Evolutionary conservation across 257 asterid genomes (phyloP).

Genomic region (Mitragyna speciosa): DNA sequence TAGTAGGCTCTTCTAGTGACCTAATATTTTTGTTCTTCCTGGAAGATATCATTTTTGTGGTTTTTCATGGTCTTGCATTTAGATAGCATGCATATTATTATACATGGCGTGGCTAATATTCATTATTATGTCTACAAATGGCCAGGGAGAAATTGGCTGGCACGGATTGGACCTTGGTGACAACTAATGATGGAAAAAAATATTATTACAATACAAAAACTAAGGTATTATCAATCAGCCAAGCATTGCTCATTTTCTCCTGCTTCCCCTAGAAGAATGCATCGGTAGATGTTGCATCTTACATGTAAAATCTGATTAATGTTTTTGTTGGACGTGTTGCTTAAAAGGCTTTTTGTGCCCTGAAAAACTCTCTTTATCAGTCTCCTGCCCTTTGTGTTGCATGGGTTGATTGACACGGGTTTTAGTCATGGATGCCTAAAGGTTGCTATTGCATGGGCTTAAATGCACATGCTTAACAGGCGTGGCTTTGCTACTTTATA

Average conservation of each 20-base stretch:
- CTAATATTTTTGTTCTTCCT: not conserved
- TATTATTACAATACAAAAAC: conserved; percentile 78
- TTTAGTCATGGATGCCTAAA: too few species aligned
- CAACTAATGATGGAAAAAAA: conserved; percentile 82
- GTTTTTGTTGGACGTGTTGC: not conserved
- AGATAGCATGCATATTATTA: not conserved
- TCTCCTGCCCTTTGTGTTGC: not conserved
- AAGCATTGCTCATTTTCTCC: not conserved
- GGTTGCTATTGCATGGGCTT: not conserved
- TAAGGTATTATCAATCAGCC: conserved; percentile 48
- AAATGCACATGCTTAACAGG: not conserved
- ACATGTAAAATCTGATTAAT: not conserved
- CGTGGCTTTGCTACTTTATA: not conserved
- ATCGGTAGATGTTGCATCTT: not conserved
- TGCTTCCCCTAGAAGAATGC: not conserved
- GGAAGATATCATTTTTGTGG: not conserved
- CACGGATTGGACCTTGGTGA: conserved; percentile 85
- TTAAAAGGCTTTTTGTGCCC: not conserved
- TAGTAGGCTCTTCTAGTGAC: not conserved
- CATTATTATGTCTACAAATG: conserved; percentile 22
- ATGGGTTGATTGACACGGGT: not conserved
- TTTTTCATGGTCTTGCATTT: not conserved
- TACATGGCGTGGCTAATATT: not conserved
- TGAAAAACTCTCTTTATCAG: not conserved
- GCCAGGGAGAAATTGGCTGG: conserved; percentile 83